phyloP scores from a whole-genome alignment of 352 stramenopile species.

The Phytophthora citrophthora region DNA sequence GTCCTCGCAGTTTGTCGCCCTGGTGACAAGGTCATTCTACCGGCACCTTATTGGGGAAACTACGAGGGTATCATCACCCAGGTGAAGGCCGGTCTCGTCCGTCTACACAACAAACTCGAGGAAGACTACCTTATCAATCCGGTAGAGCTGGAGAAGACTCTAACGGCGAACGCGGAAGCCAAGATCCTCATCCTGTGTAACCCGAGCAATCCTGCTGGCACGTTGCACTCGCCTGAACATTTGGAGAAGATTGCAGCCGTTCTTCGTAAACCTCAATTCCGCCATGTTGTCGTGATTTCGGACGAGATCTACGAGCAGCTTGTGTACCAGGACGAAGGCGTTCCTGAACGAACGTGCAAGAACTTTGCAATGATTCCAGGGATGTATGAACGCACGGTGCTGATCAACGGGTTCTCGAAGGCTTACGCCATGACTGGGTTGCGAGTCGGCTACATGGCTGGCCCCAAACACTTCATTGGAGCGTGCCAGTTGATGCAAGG shows the following conservation, averaged over 20 bases:
- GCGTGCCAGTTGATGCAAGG: slow-evolving; percentile 90
- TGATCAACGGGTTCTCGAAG: slow-evolving; percentile 98
- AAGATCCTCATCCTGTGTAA: slow-evolving; percentile 96
- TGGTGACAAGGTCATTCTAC: slow-evolving; percentile 95
- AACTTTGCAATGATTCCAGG: slow-evolving; percentile 72
- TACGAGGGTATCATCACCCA: slow-evolving; percentile 96
- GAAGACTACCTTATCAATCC: slow-evolving; percentile 93
- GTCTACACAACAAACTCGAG: slow-evolving; percentile 88
- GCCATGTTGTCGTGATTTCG: slow-evolving; percentile 88
- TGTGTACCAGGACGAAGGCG: slow-evolving; percentile 85
- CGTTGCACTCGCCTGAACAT: slow-evolving; percentile 65
- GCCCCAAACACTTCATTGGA: slow-evolving; percentile 75
- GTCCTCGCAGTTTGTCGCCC: slow-evolving; percentile 88
- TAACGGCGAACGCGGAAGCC: slow-evolving; percentile 72
- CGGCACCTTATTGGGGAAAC: slow-evolving; percentile 96
- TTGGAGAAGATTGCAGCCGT: slow-evolving; percentile 58
- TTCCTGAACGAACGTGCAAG: slow-evolving; percentile 53
- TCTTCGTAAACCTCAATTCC: slow-evolving; percentile 61
- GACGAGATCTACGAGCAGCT: slow-evolving; percentile 98
- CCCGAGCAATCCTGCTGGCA: slow-evolving; percentile 95
- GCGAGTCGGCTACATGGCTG: slow-evolving; percentile 92
- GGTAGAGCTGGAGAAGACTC: slow-evolving; percentile 63
- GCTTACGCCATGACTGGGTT: slow-evolving; percentile 96
- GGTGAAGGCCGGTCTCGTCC: slow-evolving; percentile 84
- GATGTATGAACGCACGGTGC: slow-evolving; percentile 92